Percentiles rank a stretch among this genome's conserved stretches.
phyloP scores from a whole-genome alignment of 73 alveolate genomes.

The Paramecium biaurelia region DNA sequence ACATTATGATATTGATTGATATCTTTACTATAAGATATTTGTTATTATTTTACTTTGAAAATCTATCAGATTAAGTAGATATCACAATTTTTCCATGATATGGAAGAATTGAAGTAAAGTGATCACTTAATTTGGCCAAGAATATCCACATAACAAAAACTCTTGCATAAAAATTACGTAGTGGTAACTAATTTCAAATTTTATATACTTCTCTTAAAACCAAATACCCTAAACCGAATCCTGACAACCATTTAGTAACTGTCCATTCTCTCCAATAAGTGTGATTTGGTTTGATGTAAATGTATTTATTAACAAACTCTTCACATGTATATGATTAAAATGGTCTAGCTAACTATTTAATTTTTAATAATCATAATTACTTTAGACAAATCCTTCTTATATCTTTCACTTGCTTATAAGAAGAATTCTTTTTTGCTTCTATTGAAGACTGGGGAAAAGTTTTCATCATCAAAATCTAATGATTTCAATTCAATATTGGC shows the following conservation, averaged over 20 bases:
- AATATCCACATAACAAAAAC: conserved; percentile 62
- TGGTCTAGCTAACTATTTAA: conserved; percentile 51
- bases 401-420: conserved; percentile 55
- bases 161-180: conserved; percentile 66
- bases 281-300: conserved; percentile 59
- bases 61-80: conserved; percentile 13
- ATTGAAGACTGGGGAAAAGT: conserved; percentile 66
- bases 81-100: conserved; percentile 51
- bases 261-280: conserved; percentile 67
- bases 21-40: conserved; percentile 52
- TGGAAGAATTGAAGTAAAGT: conserved; percentile 56
- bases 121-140: conserved; percentile 60
- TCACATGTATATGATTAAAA: conserved; percentile 27
- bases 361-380: not conserved
- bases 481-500: conserved; percentile 64
- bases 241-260: conserved; percentile 45
- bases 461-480: conserved; percentile 64
- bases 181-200: conserved; percentile 47
- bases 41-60: not conserved
- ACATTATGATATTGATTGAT: conserved; percentile 58
- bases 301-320: conserved; percentile 48
- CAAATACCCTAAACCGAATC: conserved; percentile 62
- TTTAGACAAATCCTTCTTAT: conserved; percentile 48
- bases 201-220: conserved; percentile 61
- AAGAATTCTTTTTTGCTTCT: conserved; percentile 62